Base-by-base conservation (phyloP, 2,329 filamentous ascomycete genomes). In the Sclerotinia subarctica region DNA sequence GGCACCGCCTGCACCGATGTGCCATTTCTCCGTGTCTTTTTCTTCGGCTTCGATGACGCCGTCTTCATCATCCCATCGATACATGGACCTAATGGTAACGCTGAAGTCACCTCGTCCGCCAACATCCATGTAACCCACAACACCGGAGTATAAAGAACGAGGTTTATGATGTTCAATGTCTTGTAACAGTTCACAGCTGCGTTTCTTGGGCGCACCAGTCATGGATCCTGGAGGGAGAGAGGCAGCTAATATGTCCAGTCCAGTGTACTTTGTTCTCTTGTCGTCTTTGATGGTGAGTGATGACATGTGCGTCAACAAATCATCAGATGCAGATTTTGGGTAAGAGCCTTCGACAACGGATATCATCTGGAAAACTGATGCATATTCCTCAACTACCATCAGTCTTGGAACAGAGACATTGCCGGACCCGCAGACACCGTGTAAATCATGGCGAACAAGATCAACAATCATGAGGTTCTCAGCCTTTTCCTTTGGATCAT, bases 391-490 rank as follows among this genome's bases (percentile, higher is more conserved):
- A 0, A 98, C 90, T 69, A 88, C 86, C 81, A 97, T 90, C 32
- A 97, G 81, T 67, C 93, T 89, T 19, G 89, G 87, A 1, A 97
- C 93, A 7, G 81, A 78, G 0, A 97, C 93, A 69, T 86, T 85
- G 0, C 88, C 89, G 1, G 90, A 85, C 6, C 91, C 92, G 70
- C 90, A 92, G 11, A 96, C 88, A n/a, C 89, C 88, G 78, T 96
- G 91, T 17, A 98, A 82, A 78, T 98, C 94, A 76, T 98, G 94
- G 0, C 94, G 87, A n/a, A 97, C 95, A 0, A 98, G 83, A 78
- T 98, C 94, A 2, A 97, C 94, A 74, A 98, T 97, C 95, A 98
- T 98, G 32, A 98, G 85, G 76, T 98, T 98, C 81, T 98, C 94
- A 0, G 94, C 94, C 74, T 92, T 89, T 78, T 98, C 95, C 78